Conservation (phyloP, 495 filamentous ascomycete species). For the Hypoxylon crocopeplum region DNA sequence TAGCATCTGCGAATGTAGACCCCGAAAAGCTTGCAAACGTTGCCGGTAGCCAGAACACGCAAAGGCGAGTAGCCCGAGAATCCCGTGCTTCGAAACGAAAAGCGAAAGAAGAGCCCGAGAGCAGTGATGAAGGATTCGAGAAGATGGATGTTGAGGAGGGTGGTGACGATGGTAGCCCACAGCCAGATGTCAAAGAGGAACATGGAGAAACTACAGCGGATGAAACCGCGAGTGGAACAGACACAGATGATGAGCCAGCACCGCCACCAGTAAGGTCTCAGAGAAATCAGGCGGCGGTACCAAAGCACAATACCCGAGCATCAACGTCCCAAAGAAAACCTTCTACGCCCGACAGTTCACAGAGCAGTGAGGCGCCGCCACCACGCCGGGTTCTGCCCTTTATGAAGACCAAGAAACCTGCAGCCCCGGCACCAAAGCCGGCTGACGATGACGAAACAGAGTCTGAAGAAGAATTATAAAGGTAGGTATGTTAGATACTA, state of each 20-base stretch:
- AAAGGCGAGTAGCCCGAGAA: conserved; percentile 31
- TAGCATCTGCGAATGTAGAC: conserved; percentile 67
- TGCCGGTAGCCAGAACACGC: conserved; percentile 16
- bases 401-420: conserved; percentile 34
- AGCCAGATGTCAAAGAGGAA: conserved; percentile 39
- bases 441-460: conserved; percentile 50
- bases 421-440: conserved; percentile 26
- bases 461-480: conserved; percentile 53
- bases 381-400: conserved; percentile 43
- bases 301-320: conserved; percentile 22
- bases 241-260: conserved; percentile 50
- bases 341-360: conserved; percentile 5
- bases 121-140: conserved; percentile 59
- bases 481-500: not conserved
- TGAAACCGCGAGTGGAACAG: conserved; percentile 52
- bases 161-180: conserved; percentile 9
- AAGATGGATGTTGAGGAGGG: conserved; percentile 64
- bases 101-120: conserved; percentile 51
- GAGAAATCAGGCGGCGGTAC: conserved; percentile 18
- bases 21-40: conserved; percentile 44
- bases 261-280: conserved; percentile 25
- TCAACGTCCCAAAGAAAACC: conserved; percentile 34
- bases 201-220: conserved; percentile 49
- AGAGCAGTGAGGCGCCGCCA: conserved; percentile 28
- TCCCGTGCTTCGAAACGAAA: conserved; percentile 61